phyloP scores from a whole-genome alignment of 495 filamentous ascomycete genomes.

The Parachaetomium inaequale region DNA sequence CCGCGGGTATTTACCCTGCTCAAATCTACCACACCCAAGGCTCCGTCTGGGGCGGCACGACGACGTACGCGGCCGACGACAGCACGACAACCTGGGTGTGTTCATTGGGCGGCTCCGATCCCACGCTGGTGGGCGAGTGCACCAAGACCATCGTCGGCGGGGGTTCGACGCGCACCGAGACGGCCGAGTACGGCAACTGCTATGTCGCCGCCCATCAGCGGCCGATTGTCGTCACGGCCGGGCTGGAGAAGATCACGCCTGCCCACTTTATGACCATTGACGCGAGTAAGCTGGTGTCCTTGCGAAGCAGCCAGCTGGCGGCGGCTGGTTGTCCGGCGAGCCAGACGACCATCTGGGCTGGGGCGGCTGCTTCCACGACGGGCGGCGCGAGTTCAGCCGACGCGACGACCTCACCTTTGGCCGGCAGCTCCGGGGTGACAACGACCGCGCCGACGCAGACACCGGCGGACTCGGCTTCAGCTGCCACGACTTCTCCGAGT shows the following conservation, averaged over 20 bases:
- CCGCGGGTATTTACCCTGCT: conserved; percentile 10
- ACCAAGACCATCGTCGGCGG: not conserved
- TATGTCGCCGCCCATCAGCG: conserved; percentile 3
- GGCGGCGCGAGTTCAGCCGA: too few relatives aligned
- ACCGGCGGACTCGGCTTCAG: not conserved
- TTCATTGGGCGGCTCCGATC: not conserved
- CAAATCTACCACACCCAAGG: conserved; percentile 12
- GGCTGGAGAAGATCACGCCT: not conserved
- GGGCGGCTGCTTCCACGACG: not conserved
- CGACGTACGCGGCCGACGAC: conserved; percentile 9
- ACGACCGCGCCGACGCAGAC: not conserved
- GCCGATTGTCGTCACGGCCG: conserved; percentile 4
- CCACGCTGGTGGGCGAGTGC: not conserved
- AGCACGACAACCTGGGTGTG: conserved; percentile 14
- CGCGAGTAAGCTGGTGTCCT: not conserved
- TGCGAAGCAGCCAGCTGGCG: not conserved
- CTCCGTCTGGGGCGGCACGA: conserved; percentile 8
- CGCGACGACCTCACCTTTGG: not conserved
- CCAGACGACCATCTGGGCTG: not conserved
- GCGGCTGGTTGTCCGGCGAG: not conserved
- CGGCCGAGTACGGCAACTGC: not conserved
- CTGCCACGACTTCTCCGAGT: not conserved
- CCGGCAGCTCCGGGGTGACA: not conserved
- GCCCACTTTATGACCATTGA: not conserved
- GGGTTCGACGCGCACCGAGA: conserved; percentile 9